Evolutionary conservation across 805 yeast species (phyloP).

Genomic region (Candida railenensis): DNA sequence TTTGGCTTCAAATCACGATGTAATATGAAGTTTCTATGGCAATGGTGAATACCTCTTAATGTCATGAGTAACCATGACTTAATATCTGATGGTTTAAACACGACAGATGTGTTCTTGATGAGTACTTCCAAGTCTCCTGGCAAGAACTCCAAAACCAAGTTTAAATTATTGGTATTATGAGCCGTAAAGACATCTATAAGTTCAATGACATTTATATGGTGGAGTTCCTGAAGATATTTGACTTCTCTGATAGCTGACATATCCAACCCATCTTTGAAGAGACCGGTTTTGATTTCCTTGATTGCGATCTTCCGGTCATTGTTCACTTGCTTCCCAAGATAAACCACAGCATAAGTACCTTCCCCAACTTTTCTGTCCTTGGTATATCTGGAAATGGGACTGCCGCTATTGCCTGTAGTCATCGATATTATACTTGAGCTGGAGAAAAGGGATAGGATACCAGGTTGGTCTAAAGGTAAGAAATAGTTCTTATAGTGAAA

Average conservation of each 20-base stretch:
- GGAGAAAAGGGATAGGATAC: no score
- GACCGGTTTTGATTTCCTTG: constrained; percentile 92
- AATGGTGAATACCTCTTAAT: constrained; percentile 89
- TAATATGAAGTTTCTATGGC: constrained; percentile 85
- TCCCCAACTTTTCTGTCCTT: constrained; percentile 91
- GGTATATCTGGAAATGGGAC: constrained; percentile 24
- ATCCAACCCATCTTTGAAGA: constrained; percentile 93
- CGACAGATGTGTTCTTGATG: constrained; percentile 72
- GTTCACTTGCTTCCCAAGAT: constrained; percentile 68
- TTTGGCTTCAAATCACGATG: constrained; percentile 95
- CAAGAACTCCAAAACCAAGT: constrained; percentile 87
- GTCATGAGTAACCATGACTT: constrained; percentile 96
- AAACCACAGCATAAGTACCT: constrained; percentile 98
- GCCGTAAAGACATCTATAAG: constrained; percentile 82
- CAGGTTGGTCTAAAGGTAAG: no score
- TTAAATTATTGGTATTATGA: constrained; percentile 67
- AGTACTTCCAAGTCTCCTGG: constrained; percentile 86
- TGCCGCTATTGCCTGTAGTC: neutral
- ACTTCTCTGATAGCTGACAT: constrained; percentile 92
- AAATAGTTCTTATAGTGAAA: neutral
- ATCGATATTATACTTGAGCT: no score
- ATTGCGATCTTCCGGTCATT: constrained; percentile 71
- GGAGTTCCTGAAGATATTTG: constrained; percentile 5
- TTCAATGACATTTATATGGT: constrained; percentile 78
- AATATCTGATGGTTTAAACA: constrained; percentile 83